Evolutionary conservation across 352 stramenopile species (phyloP), one percentile per base, ranked within the genome.

Genomic region (Chrysophaeum taylorii): DNA sequence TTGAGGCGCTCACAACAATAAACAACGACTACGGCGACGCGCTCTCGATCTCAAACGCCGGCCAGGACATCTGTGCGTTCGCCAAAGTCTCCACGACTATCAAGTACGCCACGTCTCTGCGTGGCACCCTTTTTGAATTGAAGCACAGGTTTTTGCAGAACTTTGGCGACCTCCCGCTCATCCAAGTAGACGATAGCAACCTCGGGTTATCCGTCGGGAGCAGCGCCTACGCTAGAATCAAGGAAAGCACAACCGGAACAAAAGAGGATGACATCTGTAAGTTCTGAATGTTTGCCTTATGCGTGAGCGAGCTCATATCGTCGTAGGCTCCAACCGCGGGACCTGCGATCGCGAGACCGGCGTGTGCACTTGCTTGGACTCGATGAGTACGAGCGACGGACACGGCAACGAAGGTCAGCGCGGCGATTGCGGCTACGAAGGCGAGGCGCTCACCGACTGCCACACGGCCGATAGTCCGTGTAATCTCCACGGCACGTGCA

Each of bases 341-440:
- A 70, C 67, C 53, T 85, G 79, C 64, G 76, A 82, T 61, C 63
- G 77, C 62, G 52, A 73, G 36, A 80, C 72, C 23, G 80, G 80
- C n/a, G 39, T 82, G 38, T 85, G 80, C 69, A 18, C 72, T 25
- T 85, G 80, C 48, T 69, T 75, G 21, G 88, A 85, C 72, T 95
- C 90, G 72, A 91, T 71, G 71, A 70, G 68, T 68, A 95, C 88
- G 52, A 92, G 91, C 67, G 90, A 78, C 36, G 76, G 82, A 15
- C 93, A 92, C 69, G 90, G 90, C n/a, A 93, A 88, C 43, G 76
- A 76, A 15, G 90, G 91, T 2, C 80, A 77, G 38, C 82, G 87
- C n/a, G 92, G 87, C 18, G 92, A 61, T 25, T 33, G 18, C 50
- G 50, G 50, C 16, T 12, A 12, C 9, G 50, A 16, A 16, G 14